phyloP scores from a whole-genome alignment of 805 yeast genomes.

The Pichia nakasei region DNA sequence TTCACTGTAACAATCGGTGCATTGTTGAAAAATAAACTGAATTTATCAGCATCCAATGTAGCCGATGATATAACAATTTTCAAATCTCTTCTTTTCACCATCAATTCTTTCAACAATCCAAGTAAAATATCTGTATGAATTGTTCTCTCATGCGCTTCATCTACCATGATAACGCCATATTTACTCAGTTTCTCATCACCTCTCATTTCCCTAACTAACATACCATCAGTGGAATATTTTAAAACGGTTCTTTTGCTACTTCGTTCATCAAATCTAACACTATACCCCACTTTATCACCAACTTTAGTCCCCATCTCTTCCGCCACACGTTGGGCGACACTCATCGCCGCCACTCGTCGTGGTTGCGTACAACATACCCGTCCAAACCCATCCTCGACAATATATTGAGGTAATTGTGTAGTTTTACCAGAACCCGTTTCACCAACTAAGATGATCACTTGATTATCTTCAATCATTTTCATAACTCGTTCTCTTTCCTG shows the following conservation, averaged over 20 bases:
- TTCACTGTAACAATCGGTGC: slow-evolving; percentile 89
- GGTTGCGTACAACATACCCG: slow-evolving; percentile 87
- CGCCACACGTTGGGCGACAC: slow-evolving; percentile 86
- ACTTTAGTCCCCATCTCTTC: slow-evolving; percentile 74
- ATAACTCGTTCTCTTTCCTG: slow-evolving; percentile 52
- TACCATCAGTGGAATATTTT: slow-evolving; percentile 95
- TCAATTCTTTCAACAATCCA: slow-evolving; percentile 69
- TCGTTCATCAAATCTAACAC: slow-evolving; percentile 78
- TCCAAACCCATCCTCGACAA: slow-evolving; percentile 76
- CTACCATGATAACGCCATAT: slow-evolving; percentile 84
- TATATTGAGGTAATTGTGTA: slow-evolving; percentile 83
- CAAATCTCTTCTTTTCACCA: slow-evolving; percentile 56
- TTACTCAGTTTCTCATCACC: slow-evolving; percentile 58
- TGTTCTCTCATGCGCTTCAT: slow-evolving; percentile 96
- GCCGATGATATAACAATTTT: slow-evolving; percentile 84
- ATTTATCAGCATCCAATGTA: slow-evolving; percentile 83
- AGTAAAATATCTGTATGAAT: slow-evolving; percentile 79
- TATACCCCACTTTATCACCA: slow-evolving; percentile 87
- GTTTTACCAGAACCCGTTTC: slow-evolving; percentile 98
- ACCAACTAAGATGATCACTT: slow-evolving; percentile 78
- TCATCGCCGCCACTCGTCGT: slow-evolving; percentile 88
- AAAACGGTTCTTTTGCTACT: slow-evolving; percentile 57
- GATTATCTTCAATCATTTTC: slow-evolving; percentile 50
- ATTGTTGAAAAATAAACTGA: slow-evolving; percentile 67
- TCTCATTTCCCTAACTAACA: slow-evolving; percentile 77